phyloP scores from a whole-genome alignment of 2,329 filamentous ascomycete genomes.

The Fusarium sp. region DNA sequence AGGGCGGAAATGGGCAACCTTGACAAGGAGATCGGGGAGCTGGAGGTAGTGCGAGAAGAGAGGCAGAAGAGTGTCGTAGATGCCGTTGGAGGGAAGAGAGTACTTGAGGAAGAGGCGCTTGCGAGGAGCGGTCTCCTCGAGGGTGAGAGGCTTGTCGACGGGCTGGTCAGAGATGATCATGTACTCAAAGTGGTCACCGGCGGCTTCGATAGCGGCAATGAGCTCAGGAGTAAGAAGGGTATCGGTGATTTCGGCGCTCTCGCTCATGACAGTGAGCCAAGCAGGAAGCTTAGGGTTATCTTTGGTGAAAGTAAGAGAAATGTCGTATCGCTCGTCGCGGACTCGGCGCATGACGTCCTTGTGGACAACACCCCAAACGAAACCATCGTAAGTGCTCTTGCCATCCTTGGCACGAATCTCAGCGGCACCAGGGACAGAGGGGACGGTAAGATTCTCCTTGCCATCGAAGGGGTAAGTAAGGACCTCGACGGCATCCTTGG shows the following conservation, averaged over 20 bases:
- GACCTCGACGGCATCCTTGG: conserved; percentile 79
- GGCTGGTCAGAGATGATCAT: conserved; percentile 92
- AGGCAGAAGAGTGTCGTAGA: conserved; percentile 74
- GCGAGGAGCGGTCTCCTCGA: conserved; percentile 84
- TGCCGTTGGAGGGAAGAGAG: conserved; percentile 71
- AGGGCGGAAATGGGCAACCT: conserved; percentile 83
- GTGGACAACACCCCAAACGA: conserved; percentile 95
- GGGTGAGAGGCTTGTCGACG: conserved; percentile 81
- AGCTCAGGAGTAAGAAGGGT: conserved; percentile 88
- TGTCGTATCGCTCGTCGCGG: conserved; percentile 92
- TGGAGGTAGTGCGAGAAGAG: conserved; percentile 86
- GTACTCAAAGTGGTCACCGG: conserved; percentile 84
- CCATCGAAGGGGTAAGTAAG: conserved; percentile 91
- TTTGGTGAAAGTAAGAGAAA: conserved; percentile 92
- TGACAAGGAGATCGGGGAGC: conserved; percentile 83
- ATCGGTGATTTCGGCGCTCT: conserved; percentile 95
- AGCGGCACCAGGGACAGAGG: conserved; percentile 68
- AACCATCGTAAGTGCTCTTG: conserved; percentile 83
- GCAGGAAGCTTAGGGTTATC: conserved; percentile 88
- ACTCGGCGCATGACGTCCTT: conserved; percentile 92
- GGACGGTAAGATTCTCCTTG: conserved; percentile 83
- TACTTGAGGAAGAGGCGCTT: conserved; percentile 88
- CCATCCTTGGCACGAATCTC: conserved; percentile 64
- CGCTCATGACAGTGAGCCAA: conserved; percentile 95
- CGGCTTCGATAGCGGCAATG: conserved; percentile 78